phyloP scores from a whole-genome alignment of 2,329 filamentous ascomycete genomes.

The Bipolaris victoriae region DNA sequence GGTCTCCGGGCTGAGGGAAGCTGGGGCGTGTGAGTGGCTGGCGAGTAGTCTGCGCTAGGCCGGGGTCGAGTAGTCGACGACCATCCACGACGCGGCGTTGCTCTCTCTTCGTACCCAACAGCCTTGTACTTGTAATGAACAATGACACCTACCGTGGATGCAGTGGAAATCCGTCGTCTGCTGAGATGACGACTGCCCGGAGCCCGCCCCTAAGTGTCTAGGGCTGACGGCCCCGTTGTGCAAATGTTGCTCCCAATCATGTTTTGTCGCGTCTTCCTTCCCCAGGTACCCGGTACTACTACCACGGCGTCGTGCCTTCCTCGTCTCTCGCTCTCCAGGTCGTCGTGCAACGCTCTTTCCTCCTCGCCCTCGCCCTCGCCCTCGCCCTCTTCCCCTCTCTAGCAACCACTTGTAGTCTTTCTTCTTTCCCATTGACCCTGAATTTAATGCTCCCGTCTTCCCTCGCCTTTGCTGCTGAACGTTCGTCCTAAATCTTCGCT shows the following conservation, averaged over 20 bases:
- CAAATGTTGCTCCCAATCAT: slow-evolving; percentile 20
- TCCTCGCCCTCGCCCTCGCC: not conserved
- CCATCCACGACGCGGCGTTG: slow-evolving; percentile 40
- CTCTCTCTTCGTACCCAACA: slow-evolving; percentile 28
- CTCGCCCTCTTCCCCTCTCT: slow-evolving; percentile 10
- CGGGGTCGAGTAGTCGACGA: slow-evolving; percentile 29
- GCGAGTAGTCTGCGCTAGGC: slow-evolving; percentile 24
- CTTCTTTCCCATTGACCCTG: slow-evolving; percentile 15
- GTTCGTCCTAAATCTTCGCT: slow-evolving; percentile 5
- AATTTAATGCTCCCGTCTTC: slow-evolving; percentile 15
- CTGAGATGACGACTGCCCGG: slow-evolving; percentile 15
- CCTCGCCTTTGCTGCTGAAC: slow-evolving; percentile 8
- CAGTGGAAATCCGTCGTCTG: slow-evolving; percentile 23
- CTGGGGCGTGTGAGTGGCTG: slow-evolving; percentile 33
- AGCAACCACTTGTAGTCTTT: slow-evolving; percentile 12
- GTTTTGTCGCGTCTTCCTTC: slow-evolving; percentile 17
- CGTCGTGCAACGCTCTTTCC: slow-evolving; percentile 16
- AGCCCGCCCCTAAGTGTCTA: slow-evolving; percentile 10
- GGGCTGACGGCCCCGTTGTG: slow-evolving; percentile 8
- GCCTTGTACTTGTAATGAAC: slow-evolving; percentile 31
- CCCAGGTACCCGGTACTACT: slow-evolving; percentile 8
- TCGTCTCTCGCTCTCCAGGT: slow-evolving; percentile 10
- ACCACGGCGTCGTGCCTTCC: slow-evolving; percentile 28
- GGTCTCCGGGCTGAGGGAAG: slow-evolving; percentile 16
- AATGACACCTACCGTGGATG: slow-evolving; percentile 17